Base-by-base conservation (phyloP, 352 stramenopile genomes). In the Globisporangium ultimum region DNA sequence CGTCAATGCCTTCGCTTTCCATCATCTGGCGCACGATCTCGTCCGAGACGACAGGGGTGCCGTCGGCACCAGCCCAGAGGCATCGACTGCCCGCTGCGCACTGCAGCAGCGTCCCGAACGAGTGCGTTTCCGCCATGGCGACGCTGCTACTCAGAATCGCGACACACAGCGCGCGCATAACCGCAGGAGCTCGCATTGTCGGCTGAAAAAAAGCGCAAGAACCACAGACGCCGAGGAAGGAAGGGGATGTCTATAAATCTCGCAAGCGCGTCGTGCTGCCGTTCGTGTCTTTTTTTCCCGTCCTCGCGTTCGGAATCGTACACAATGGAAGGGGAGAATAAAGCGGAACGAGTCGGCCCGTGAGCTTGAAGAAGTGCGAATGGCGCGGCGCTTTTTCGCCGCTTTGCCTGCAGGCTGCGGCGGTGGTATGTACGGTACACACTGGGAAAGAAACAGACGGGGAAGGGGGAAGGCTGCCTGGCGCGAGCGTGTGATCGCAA, bases 21-120 rank as follows among this genome's bases (percentile, higher is more conserved):
- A 92, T 66, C 50, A 90, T 72, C 56, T 89, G 75, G n/a, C 66
- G 76, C 67, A 87, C 76, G 61, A 92, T 77, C 34, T 66, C 70
- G 36, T 71, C 58, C 24, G 70, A 56, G 1, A 46, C 10, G 45
- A 89, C 71, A 10, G 67, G 58, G 12, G 66, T 32, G 22, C 80
- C 77, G 9, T 72, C 47, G 2, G 53, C 65, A 53, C 74, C 80
- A n/a, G 70, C 67, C 80, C 83, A 93, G 46, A 84, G 64, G 56
- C 83, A 93, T 1, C 63, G 65, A 15, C 48, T 46, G 32, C 28
- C 28, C 28, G 58, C 59, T 6, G 24, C 21, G 60, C 83, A 93
- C 13, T 58, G 51, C 20, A 86, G 34, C 41, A 93, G 55, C 24
- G 83, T 89, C 41, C 83, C 83, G 59, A 89, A 87, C 18, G 76